Evolutionary conservation across 2,329 filamentous ascomycete genomes (phyloP), one percentile per base, ranked within the genome.

Genomic region (Leptodontidium sp.): DNA sequence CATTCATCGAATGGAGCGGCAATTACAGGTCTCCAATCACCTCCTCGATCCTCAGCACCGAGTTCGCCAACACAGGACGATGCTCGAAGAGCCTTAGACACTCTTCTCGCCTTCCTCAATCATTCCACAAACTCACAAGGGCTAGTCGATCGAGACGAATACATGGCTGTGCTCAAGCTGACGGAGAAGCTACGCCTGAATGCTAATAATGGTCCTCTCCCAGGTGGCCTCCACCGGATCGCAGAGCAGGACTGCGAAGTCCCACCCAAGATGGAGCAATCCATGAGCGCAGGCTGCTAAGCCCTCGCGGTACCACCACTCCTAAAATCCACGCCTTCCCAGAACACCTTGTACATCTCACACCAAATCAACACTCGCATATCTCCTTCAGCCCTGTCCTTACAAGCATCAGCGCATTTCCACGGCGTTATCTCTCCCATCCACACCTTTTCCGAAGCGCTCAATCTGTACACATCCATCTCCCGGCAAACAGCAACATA

Each of bases 1-100:
- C 80, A 79, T 9, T 79, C 80, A 21, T 79, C 80, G 1, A 79
- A 78, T 7, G 75, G 77, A 32, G 82, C 81, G 4, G 75, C 77
- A 1, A 74, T 77, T 12, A 77, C 75, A 74, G 63, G 79, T 73
- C 65, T 80, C 52, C 72, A 78, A 61, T 82, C 80, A 17, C 80
- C 82, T 1, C 82, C 88, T 47, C 82, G 87, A 70, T 85, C 86
- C 50, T 85, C 88, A 61, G 86, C 74, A 7, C 76, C 90, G 1
- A 86, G 81, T 35, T 91, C 91, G 1, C 92, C 91, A 0, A 93
- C 91, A 0, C 92, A 94, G 73, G 94, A 98, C 74, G 94, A 98
- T 79, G 94, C 94, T 4, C 87, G 92, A 49, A 87, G 89, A 63
- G 95, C 94, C 1, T 86, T 97, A 4, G 91, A 95, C 75, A 90